Conservation (phyloP, 208 protist genomes). For the Trypanosoma platydactyli region DNA sequence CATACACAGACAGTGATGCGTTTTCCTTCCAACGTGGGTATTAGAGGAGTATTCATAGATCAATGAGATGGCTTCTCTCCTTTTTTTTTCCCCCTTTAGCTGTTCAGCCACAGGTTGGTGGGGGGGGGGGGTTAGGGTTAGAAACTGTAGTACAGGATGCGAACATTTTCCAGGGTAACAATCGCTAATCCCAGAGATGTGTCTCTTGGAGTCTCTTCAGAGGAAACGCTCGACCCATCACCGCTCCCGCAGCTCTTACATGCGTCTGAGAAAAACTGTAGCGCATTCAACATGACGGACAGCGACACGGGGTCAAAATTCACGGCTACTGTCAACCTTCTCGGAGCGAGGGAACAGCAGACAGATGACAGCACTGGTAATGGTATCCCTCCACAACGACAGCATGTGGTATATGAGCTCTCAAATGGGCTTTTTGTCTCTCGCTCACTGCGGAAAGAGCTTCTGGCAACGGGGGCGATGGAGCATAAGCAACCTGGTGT, state of each 20-base stretch:
- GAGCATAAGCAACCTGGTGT: slow-evolving; percentile 21
- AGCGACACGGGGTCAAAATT: background rate
- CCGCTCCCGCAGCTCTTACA: background rate
- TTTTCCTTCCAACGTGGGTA: too few relatives aligned
- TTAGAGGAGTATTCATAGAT: too few relatives aligned
- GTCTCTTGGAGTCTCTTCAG: background rate
- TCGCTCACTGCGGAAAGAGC: slow-evolving; percentile 31
- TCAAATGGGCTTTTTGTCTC: slow-evolving; percentile 46
- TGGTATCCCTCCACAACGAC: slow-evolving; percentile 44
- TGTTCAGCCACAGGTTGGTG: too few relatives aligned
- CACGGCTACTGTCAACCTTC: background rate
- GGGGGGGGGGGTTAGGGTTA: too few relatives aligned
- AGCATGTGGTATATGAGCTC: slow-evolving; percentile 64
- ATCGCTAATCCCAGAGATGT: too few relatives aligned
- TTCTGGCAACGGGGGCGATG: slow-evolving; percentile 28
- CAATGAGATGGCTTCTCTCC: too few relatives aligned
- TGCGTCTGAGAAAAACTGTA: background rate
- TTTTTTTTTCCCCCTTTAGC: too few relatives aligned
- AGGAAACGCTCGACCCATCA: background rate
- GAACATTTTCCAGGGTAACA: too few relatives aligned
- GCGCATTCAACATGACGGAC: background rate
- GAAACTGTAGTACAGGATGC: too few relatives aligned
- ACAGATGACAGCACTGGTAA: background rate
- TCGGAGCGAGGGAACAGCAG: background rate
- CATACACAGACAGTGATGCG: too few relatives aligned